Percentiles rank a stretch among this genome's conserved stretches.
phyloP scores from a whole-genome alignment of 768 basidiomycete species.

The Agaricus sinodeliciosus region DNA sequence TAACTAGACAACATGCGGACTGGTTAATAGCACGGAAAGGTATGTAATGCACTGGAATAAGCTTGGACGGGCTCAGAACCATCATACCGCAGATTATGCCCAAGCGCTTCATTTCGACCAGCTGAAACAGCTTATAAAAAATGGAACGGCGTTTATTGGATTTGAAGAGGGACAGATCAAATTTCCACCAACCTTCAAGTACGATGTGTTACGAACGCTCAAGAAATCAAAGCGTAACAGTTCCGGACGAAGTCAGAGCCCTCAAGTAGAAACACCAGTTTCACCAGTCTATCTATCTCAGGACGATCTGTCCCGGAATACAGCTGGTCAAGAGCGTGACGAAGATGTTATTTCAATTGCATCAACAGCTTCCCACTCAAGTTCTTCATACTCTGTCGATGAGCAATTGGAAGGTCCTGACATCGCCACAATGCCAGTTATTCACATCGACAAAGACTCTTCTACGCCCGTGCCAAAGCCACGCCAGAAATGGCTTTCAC shows the following conservation, averaged over 20 bases:
- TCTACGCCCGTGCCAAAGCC: neutral
- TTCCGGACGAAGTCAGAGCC: constrained; percentile 21
- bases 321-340: constrained; percentile 16
- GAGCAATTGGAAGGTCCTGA: constrained; percentile 24
- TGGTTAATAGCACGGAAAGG: constrained; percentile 85
- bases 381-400: constrained; percentile 1
- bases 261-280: constrained; percentile 6
- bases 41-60: constrained; percentile 16
- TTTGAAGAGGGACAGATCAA: constrained; percentile 76
- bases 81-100: constrained; percentile 50
- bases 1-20: constrained; percentile 88
- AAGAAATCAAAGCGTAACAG: constrained; percentile 40
- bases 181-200: constrained; percentile 94
- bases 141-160: constrained; percentile 62
- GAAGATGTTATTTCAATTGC: constrained; percentile 6
- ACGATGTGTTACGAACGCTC: constrained; percentile 62
- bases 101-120: constrained; percentile 92
- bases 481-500: neutral
- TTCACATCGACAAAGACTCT: neutral
- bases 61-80: neutral
- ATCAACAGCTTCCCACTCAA: constrained; percentile 4
- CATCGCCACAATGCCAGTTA: neutral
- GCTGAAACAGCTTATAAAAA: constrained; percentile 67
- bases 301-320: constrained; percentile 13
- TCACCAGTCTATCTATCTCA: constrained; percentile 9